A percentile compares a stretch with the other conserved stretches of the same genome.
phyloP scores from a whole-genome alignment of 768 basidiomycete genomes.

The Suillus bovinus region DNA sequence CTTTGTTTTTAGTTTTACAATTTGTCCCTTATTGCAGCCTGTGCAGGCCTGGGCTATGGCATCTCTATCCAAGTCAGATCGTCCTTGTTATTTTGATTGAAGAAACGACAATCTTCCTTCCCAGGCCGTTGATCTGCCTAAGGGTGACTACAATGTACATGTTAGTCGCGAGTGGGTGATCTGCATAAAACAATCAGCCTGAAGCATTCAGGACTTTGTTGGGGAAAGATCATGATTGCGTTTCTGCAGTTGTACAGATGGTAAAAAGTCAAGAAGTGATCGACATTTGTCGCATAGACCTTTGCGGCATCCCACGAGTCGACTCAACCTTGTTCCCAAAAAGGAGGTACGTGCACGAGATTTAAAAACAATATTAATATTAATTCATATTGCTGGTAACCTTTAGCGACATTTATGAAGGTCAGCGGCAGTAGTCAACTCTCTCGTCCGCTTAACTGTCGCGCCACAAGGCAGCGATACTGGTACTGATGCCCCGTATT shows the following conservation, averaged over 20 bases:
- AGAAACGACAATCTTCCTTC: background rate
- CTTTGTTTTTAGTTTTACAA: background rate
- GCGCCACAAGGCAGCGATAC: too few species aligned
- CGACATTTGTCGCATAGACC: too few species aligned
- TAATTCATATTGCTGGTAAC: too few species aligned
- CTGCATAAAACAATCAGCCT: background rate
- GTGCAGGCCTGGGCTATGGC: background rate
- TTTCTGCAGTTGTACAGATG: background rate
- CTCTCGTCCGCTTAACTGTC: too few species aligned
- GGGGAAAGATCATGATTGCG: background rate
- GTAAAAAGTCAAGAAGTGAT: background rate
- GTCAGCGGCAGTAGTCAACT: too few species aligned
- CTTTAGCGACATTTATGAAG: too few species aligned
- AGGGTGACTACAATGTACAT: background rate
- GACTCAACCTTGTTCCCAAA: too few species aligned
- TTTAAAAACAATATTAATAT: too few species aligned
- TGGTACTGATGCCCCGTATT: too few species aligned
- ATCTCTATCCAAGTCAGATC: background rate
- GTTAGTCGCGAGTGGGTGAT: background rate
- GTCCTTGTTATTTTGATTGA: background rate
- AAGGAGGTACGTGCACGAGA: too few species aligned
- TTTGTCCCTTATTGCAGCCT: background rate
- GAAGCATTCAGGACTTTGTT: background rate
- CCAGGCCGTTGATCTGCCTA: background rate
- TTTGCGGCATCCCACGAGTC: too few species aligned